Percentiles rank a stretch among this genome's conserved stretches.
Evolutionary conservation across 2,329 filamentous ascomycete species (phyloP).

Genomic region (Aurifilum marmelostoma): DNA sequence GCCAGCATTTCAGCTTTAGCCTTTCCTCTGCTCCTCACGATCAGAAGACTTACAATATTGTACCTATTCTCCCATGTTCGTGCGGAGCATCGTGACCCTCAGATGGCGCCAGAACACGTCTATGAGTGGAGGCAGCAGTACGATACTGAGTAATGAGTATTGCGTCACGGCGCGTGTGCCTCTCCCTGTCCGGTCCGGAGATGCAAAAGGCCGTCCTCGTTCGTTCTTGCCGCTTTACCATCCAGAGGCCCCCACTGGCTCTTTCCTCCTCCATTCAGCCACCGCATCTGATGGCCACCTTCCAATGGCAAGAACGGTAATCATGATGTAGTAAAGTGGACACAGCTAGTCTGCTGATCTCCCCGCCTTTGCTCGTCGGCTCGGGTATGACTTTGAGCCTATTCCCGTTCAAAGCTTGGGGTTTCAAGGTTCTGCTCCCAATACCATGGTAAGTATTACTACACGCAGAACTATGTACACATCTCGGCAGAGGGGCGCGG

Average conservation of each 20-base stretch:
- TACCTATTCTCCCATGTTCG: background rate
- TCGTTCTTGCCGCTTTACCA: background rate
- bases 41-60: background rate
- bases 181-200: background rate
- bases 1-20: background rate
- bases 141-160: background rate
- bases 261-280: background rate
- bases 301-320: background rate
- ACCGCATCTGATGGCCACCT: background rate
- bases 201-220: background rate
- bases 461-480: background rate
- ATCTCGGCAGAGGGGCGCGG: background rate
- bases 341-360: background rate
- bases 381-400: background rate
- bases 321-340: background rate
- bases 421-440: too few species aligned
- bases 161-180: background rate
- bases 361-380: background rate
- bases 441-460: too few species aligned
- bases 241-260: background rate
- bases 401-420: too few species aligned
- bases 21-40: background rate
- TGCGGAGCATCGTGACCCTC: background rate
- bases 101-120: background rate
- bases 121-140: background rate